Evolutionary conservation across 257 asterid genomes (phyloP).

Genomic region (Galeopsis tetrahit): DNA sequence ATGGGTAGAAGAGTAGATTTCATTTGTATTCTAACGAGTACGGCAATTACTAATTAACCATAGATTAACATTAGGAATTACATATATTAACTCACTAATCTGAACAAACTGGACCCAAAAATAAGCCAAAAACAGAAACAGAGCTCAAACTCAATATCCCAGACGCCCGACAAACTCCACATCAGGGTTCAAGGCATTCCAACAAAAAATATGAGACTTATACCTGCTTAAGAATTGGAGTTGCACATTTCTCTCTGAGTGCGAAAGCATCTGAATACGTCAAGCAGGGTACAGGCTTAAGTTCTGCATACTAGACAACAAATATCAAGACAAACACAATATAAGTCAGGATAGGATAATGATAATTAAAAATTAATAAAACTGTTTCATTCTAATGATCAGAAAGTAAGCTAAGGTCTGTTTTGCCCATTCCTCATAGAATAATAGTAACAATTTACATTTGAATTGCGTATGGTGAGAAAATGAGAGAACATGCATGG

Average conservation of each 20-base stretch:
- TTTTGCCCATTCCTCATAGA: background rate
- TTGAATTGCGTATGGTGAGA: no score
- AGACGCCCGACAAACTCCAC: no score
- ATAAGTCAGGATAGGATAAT: conserved; percentile 7
- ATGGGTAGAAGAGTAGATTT: no score
- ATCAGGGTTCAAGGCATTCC: no score
- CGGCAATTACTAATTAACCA: no score
- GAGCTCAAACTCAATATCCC: no score
- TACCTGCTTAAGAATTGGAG: conserved; percentile 93
- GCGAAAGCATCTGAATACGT: conserved; percentile 81
- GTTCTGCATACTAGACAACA: conserved; percentile 91
- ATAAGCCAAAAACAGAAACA: no score
- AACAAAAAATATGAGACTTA: conserved; percentile 11
- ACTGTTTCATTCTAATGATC: background rate
- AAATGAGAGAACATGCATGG: no score
- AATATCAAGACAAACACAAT: conserved; percentile 15
- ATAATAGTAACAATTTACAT: background rate
- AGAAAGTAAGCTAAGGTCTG: conserved; percentile 21
- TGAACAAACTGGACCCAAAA: no score
- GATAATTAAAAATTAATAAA: conserved; percentile 2
- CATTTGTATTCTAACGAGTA: no score
- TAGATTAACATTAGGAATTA: no score
- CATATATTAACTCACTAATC: no score
- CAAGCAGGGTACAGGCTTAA: conserved; percentile 95
- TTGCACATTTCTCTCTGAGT: conserved; percentile 87